A percentile compares a stretch with the other conserved stretches of the same genome.
Conservation (phyloP, 2,329 filamentous ascomycete species). For the Ceratocystis lukuohia region DNA sequence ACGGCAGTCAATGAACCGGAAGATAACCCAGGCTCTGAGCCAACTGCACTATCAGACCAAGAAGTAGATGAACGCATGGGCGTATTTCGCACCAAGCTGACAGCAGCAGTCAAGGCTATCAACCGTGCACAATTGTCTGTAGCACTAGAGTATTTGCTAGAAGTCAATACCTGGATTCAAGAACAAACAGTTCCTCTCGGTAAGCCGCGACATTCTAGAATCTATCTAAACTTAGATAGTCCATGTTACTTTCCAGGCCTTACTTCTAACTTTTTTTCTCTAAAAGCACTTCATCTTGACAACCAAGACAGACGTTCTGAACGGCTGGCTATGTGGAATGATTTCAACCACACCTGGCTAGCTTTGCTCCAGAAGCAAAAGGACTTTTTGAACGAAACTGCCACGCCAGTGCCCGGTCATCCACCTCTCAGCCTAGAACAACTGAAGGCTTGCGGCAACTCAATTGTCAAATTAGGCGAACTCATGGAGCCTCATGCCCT, state of each 20-base stretch:
- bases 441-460: conserved; percentile 67
- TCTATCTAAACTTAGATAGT: not conserved
- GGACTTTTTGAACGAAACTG: conserved; percentile 52
- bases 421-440: conserved; percentile 44
- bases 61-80: conserved; percentile 6
- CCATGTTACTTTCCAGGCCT: not conserved
- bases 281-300: conserved; percentile 19
- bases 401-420: conserved; percentile 46
- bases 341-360: conserved; percentile 91
- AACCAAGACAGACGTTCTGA: conserved; percentile 30
- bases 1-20: not conserved
- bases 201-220: not conserved
- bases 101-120: not conserved
- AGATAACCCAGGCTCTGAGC: not conserved
- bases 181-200: conserved; percentile 7
- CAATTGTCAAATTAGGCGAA: conserved; percentile 72
- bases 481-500: conserved; percentile 80
- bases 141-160: not conserved
- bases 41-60: conserved; percentile 2
- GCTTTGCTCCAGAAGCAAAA: conserved; percentile 71
- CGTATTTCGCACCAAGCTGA: not conserved
- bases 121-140: not conserved
- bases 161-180: not conserved
- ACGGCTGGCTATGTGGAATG: conserved; percentile 75
- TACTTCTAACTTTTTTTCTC: not conserved